Base-by-base conservation (phyloP, 2,329 filamentous ascomycete species). In the Venturiaceae sp. region DNA sequence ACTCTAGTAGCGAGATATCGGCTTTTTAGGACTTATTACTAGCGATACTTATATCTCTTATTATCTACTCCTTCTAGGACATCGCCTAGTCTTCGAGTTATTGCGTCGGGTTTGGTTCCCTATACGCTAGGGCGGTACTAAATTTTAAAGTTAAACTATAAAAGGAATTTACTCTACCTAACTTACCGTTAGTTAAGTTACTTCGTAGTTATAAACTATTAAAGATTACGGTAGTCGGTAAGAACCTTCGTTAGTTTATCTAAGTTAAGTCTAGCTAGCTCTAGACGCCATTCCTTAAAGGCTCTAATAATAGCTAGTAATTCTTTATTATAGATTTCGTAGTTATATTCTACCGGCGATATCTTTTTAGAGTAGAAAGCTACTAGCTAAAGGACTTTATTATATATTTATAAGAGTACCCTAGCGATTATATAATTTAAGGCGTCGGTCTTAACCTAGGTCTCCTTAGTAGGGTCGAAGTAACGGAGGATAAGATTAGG, bases 251-350 rank as follows among this genome's bases (percentile, higher is more conserved):
- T 53, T 19, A 14, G 46, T 4, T 26, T n/a, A 11, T 41, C 36
- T 37, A 13, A 41, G 16, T 41, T 11, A 5, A 41, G 4, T 1
- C 57, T 57, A 55, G 65, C 53, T 1, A 69, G 60, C 32, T 68
- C 57, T 14, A 61, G 55, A n/a, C 62, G 6, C 63, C 58, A 70
- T 60, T 66, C 47, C 57, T 69, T 54, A 36, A 70, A 64, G 19
- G 28, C 50, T 3, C 47, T 37, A 19, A 72, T 57, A 37, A 72
- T 68, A 2, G 66, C 66, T 4, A 71, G 37, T 1, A 73, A 62
- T 62, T 71, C 66, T 56, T 72, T 71, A 55, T 72, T 59, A 50
- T 71, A 63, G n/a, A 70, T 69, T 3, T 69, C 50, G 59, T 71
- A 71, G 59, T 71, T 72, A 9, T 50, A 61, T 60, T 70, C 58